These are phyloP conservation scores for Ormosia emarginata DNA, from an alignment of 306 rosid species.

Conservation along the genomic window DNA sequence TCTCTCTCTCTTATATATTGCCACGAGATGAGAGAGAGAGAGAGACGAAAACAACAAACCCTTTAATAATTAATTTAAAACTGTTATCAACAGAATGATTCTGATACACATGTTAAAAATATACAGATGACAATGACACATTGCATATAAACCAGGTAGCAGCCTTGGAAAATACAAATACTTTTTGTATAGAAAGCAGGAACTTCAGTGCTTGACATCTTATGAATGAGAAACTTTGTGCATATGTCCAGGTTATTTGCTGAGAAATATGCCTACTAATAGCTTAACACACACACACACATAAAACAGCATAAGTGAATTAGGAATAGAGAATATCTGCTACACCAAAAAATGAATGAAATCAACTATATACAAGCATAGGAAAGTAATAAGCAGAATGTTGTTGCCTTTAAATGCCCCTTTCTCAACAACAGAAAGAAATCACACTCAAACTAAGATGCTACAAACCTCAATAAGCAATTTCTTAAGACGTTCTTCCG, in stretches of 20 bases:
- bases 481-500: constrained; percentile 75
- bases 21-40: neutral
- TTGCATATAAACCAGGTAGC: neutral
- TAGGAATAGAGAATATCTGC: neutral
- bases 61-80: neutral
- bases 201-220: constrained; percentile 5
- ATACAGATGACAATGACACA: neutral
- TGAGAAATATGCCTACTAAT: neutral
- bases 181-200: neutral
- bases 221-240: constrained; percentile 8
- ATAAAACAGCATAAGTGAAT: neutral
- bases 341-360: neutral
- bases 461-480: constrained; percentile 71
- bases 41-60: neutral
- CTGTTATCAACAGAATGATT: neutral
- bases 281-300: neutral
- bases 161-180: constrained; percentile 12
- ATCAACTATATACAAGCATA: constrained; percentile 17
- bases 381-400: neutral
- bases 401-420: neutral
- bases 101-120: neutral
- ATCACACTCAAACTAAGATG: constrained; percentile 23
- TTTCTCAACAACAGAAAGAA: constrained; percentile 9
- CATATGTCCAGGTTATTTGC: neutral
- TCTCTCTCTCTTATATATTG: neutral